Base-by-base conservation (phyloP, 2,329 filamentous ascomycete species). In the Macrophomina phaseolina region DNA sequence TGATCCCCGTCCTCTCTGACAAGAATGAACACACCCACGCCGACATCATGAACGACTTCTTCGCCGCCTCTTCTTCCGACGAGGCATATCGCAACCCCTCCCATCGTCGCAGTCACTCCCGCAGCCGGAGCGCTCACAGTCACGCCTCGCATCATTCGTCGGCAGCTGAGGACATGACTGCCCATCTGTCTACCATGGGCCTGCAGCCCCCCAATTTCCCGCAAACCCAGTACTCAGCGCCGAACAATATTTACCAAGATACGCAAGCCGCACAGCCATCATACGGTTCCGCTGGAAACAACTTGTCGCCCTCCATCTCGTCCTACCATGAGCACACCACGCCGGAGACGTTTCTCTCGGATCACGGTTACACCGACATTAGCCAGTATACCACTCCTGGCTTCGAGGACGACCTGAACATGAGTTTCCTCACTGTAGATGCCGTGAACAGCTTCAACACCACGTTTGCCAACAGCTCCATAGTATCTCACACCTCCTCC, bases 21-120 rank as follows among this genome's bases (percentile, higher is more conserved):
- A 77, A 78, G 74, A 79, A 81, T 70, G 76, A 77, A n/a, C 72
- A 80, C 69, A 82, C 75, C 18, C 81, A 87, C 71, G 70, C 68
- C 63, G 71, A 74, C 68, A 77, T 77, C 67, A 66, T 66, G 64
- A 56, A 66, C 46, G 64, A 61, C 34, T 61, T 60, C 18, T 38
- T 61, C 55, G n/a, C 64, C 12, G 34, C 64, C 64, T 53, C 61
- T 32, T 48, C 61, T 18, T 53, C 61, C 11, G 61, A 52, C 14
- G 61, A 64, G 61, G 36, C 34, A 2, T 34, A 53, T 34, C 61
- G 23, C 51, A 48, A 56, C 5, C 38, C 23, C 9, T 11, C 40
- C 51, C 53, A 56, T 51, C 51, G 30, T n/a, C 40, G 48, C 51
- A 42, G 38, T 32, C 63, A 65, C 49, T 42, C 46, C 28, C 61